Conservation (phyloP, 2,329 filamentous ascomycete genomes). For the Colletotrichum camelliae region DNA sequence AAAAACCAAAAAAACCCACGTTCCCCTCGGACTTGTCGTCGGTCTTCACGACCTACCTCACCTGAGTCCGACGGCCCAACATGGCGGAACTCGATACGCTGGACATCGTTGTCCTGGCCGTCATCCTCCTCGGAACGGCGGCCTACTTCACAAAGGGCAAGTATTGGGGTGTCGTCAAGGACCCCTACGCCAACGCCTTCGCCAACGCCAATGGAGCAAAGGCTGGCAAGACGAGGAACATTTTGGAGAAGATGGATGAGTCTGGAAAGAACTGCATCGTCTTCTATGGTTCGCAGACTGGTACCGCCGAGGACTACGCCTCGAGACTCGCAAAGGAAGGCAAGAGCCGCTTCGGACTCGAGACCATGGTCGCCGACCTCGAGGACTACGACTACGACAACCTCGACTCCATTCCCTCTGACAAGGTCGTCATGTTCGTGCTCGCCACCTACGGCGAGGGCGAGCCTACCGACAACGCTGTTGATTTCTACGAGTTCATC, state of each 20-base stretch:
- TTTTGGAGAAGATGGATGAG: conserved; percentile 95
- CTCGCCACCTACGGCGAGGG: conserved; percentile 98
- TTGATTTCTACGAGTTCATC: conserved; percentile 98
- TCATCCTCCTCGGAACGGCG: conserved; percentile 82
- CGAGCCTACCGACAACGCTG: conserved; percentile 97
- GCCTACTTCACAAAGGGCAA: conserved; percentile 99
- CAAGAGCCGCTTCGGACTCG: conserved; percentile 92
- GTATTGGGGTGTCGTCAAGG: conserved; percentile 87
- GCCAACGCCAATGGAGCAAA: conserved; percentile 73
- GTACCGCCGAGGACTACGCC: conserved; percentile 97
- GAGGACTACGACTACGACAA: conserved; percentile 98
- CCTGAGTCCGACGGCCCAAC: conserved; percentile 16
- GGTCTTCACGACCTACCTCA: not conserved
- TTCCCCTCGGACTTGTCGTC: not conserved
- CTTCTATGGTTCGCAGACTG: conserved; percentile 98
- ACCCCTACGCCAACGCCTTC: conserved; percentile 83
- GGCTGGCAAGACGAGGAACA: conserved; percentile 86
- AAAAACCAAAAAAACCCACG: not conserved
- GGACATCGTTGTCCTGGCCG: conserved; percentile 89
- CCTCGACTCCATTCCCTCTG: conserved; percentile 83
- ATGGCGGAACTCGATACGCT: conserved; percentile 98
- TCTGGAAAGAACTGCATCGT: conserved; percentile 96
- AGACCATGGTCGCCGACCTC: conserved; percentile 97
- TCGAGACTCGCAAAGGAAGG: conserved; percentile 96
- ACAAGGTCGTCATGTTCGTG: conserved; percentile 94